Evolutionary conservation across 352 stramenopile species (phyloP), one percentile per base, ranked within the genome.

Genomic region (Phytophthora vignae): DNA sequence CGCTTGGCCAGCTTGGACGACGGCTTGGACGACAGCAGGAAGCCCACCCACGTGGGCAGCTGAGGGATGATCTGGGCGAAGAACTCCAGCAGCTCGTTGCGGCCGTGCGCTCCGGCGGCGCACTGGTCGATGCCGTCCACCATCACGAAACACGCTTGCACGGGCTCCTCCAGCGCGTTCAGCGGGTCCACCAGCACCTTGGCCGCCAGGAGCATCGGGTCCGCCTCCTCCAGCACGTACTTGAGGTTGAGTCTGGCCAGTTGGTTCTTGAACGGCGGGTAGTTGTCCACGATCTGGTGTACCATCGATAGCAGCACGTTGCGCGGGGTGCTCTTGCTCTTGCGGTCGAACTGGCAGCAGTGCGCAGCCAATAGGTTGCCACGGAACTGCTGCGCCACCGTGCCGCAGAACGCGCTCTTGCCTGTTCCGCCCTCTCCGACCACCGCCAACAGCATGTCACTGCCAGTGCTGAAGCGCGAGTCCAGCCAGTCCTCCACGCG

Each of bases 151-250:
- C 91, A 81, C 25, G 77, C 60, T 0, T 84, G 81, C 36, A 89
- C 33, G 1, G 88, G 87, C 61, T 92, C 86, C 49, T 92, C 84
- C 9, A 95, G 33, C n/a, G 81, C 70, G 40, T 82, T 78, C 7
- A 96, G 71, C 17, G 90, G 90, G 33, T 96, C 90, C 22, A 95
- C 70, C 0, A 96, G 72, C 59, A 96, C 69, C 69, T 96, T 96
- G 10, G 65, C 67, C 7, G 90, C 86, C 21, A 96, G 77, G 11
- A 87, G 79, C 11, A 90, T 58, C 22, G 84, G 70, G 63, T 96
- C 88, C 8, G 83, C 75, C 63, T 96, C 90, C 67, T 95, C 81
- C 17, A 95, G 68, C 27, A 95, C 85, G 69, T 96, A 96, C 58
- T 81, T 82, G 15, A 96, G 77, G 55, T 96, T 96, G 12, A 96